A percentile compares a stretch with the other conserved stretches of the same genome.
phyloP scores from a whole-genome alignment of 495 filamentous ascomycete genomes.

The Haplographium delicatum region DNA sequence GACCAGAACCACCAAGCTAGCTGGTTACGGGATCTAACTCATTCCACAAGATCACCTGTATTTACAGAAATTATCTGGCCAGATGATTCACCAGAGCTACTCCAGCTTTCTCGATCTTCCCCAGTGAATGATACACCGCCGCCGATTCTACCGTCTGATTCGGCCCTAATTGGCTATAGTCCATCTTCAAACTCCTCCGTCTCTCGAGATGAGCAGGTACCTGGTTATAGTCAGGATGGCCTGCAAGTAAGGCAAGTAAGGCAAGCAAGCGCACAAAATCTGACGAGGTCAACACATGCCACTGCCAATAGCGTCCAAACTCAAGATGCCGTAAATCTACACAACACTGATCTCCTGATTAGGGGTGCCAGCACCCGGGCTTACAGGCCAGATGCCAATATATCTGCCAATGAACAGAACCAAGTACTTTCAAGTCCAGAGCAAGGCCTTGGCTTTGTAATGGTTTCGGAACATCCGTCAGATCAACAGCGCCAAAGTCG shows the following conservation, averaged over 20 bases:
- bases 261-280: too few relatives aligned
- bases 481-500: background rate
- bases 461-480: too few relatives aligned
- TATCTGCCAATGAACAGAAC: background rate
- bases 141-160: background rate
- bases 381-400: too few relatives aligned
- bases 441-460: too few relatives aligned
- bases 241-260: too few relatives aligned
- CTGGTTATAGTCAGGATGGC: too few relatives aligned
- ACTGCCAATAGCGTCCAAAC: too few relatives aligned
- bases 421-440: background rate
- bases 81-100: background rate
- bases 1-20: background rate
- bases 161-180: background rate
- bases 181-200: too few relatives aligned
- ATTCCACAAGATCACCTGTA: background rate
- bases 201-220: too few relatives aligned
- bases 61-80: slow-evolving; percentile 1
- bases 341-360: background rate
- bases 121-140: background rate
- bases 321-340: too few relatives aligned
- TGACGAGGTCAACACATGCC: too few relatives aligned
- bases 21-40: background rate
- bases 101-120: background rate
- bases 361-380: too few relatives aligned